Conservation (phyloP, 257 asterid species). For the Nyctanthes arbortristis region DNA sequence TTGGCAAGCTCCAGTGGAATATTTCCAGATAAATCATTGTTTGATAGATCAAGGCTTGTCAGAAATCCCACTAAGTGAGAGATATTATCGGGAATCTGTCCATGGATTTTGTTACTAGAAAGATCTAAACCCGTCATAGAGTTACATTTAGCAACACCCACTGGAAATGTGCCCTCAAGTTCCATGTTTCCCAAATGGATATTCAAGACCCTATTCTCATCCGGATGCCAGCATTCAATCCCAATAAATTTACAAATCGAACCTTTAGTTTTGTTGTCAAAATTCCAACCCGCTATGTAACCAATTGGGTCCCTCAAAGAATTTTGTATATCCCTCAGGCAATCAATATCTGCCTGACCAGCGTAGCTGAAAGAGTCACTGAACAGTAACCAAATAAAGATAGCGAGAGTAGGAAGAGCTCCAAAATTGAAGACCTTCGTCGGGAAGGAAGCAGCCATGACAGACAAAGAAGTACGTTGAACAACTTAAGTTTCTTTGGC, state of each 20-base stretch:
- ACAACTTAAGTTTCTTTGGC: background rate
- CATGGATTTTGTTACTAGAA: constrained; percentile 26
- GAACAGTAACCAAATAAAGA: background rate
- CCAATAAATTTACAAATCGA: constrained; percentile 17
- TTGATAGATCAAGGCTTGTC: constrained; percentile 25
- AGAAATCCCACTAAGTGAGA: background rate
- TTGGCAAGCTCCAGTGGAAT: constrained; percentile 21
- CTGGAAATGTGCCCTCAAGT: constrained; percentile 29
- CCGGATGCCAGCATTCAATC: constrained; percentile 19
- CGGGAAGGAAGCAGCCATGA: background rate
- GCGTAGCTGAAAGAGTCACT: background rate
- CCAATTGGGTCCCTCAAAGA: constrained; percentile 27
- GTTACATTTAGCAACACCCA: constrained; percentile 14
- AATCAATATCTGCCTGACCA: constrained; percentile 10
- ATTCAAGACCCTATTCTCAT: constrained; percentile 24
- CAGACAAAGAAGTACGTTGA: background rate
- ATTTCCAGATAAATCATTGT: constrained; percentile 20
- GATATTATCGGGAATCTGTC: constrained; percentile 25
- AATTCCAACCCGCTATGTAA: constrained; percentile 19
- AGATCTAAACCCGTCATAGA: constrained; percentile 21
- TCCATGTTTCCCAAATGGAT: constrained; percentile 4
- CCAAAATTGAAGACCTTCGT: background rate
- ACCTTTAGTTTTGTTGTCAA: constrained; percentile 18
- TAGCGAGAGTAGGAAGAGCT: background rate
- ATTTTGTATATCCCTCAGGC: constrained; percentile 15